A percentile compares a stretch with the other conserved stretches of the same genome.
Evolutionary conservation across 164 flowering plant species (phyloP).

Genomic region (Akebia trifoliata): DNA sequence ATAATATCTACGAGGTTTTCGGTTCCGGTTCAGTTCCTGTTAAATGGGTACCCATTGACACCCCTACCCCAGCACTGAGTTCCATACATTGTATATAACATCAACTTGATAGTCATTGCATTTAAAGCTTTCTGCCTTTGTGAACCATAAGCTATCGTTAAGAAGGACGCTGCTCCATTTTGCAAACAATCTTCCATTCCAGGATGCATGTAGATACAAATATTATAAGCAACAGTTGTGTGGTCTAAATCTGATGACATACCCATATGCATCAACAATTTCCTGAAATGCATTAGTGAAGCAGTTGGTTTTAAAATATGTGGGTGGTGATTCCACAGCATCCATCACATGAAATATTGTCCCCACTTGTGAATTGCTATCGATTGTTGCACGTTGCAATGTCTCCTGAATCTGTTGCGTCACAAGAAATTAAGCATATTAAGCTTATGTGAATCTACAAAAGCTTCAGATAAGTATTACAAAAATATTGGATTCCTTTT

Average conservation of each 20-base stretch:
- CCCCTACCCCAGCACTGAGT: slow-evolving; percentile 7
- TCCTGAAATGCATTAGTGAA: slow-evolving; percentile 88
- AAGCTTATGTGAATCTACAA: neutral
- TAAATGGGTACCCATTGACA: no score
- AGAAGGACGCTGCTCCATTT: neutral
- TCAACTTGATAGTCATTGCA: neutral
- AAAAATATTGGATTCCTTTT: neutral
- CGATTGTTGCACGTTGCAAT: slow-evolving; percentile 89
- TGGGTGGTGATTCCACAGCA: slow-evolving; percentile 88
- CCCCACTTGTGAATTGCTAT: slow-evolving; percentile 94
- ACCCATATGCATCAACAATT: slow-evolving; percentile 99
- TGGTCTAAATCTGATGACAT: slow-evolving; percentile 18
- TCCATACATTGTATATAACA: neutral
- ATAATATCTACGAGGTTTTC: no score
- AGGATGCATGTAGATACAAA: neutral
- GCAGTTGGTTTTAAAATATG: slow-evolving; percentile 75
- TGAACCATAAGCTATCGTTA: neutral
- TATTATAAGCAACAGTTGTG: neutral
- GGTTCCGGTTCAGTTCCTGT: no score
- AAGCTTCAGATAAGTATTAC: neutral
- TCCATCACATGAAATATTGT: slow-evolving; percentile 88
- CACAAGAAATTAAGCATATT: neutral
- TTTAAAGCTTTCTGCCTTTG: no score
- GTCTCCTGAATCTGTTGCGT: slow-evolving; percentile 80
- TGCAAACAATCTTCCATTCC: neutral